Evolutionary conservation across 108 stramenopile species (phyloP).

Genomic region (Stephanodiscus triporus): DNA sequence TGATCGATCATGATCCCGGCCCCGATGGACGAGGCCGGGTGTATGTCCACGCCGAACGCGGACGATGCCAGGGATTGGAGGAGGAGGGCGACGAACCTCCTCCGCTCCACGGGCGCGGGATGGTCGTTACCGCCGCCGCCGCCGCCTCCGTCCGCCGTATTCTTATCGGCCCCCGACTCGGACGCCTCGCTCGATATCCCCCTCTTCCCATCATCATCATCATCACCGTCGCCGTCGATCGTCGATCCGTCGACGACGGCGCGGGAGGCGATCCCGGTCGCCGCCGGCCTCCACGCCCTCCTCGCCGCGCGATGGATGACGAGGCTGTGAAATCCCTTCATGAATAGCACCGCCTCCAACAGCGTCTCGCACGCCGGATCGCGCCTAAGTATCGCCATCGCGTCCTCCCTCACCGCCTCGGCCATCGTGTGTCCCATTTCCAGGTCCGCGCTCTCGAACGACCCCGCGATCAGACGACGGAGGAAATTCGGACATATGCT

Average conservation of each 20-base stretch:
- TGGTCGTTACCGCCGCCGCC: neutral
- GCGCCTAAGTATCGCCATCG: conserved; percentile 53
- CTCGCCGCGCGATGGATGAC: conserved; percentile 52
- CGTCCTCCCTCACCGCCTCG: conserved; percentile 67
- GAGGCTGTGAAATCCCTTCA: conserved; percentile 63
- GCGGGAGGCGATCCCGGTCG: neutral
- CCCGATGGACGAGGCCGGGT: conserved; percentile 64
- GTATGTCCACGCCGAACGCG: conserved; percentile 76
- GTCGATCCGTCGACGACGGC: too few species aligned
- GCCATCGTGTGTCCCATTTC: conserved; percentile 68
- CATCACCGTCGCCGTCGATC: neutral
- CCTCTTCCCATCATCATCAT: neutral
- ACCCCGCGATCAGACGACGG: conserved; percentile 36
- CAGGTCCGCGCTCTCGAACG: conserved; percentile 31
- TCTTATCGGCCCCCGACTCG: neutral
- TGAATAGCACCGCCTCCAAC: conserved; percentile 66
- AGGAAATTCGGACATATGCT: conserved; percentile 57
- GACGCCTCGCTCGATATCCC: neutral
- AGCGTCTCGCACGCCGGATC: conserved; percentile 75
- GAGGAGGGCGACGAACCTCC: conserved; percentile 54
- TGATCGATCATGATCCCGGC: conserved; percentile 68
- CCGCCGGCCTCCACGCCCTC: conserved; percentile 43
- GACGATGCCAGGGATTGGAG: conserved; percentile 64
- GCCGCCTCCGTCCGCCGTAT: neutral
- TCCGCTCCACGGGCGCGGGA: conserved; percentile 6